Evolutionary conservation across 805 yeast genomes (phyloP).

Genomic region (Sugiyamaella floridensis): DNA sequence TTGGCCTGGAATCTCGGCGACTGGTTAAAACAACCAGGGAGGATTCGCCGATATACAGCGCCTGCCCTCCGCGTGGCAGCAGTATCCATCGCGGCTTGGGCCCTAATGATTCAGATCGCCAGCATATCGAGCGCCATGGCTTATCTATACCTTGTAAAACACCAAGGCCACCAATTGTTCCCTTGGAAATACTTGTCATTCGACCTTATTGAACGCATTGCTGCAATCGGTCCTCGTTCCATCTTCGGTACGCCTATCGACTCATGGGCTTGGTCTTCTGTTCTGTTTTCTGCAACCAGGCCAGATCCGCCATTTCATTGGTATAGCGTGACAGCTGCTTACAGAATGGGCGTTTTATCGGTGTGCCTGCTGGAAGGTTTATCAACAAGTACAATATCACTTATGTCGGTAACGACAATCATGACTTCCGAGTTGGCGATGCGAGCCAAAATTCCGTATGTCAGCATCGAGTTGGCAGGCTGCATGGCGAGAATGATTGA

Average conservation of each 20-base stretch:
- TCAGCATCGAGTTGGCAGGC: too few relatives aligned
- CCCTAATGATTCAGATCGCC: not conserved
- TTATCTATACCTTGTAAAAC: not conserved
- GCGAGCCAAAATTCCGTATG: too few relatives aligned
- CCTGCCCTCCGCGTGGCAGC: not conserved
- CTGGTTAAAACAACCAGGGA: too few relatives aligned
- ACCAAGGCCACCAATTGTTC: not conserved
- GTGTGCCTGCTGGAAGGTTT: too few relatives aligned
- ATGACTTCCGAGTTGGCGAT: too few relatives aligned
- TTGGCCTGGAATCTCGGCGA: too few relatives aligned
- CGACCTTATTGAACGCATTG: not conserved
- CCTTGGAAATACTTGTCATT: not conserved
- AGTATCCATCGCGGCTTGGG: not conserved
- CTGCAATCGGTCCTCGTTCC: not conserved
- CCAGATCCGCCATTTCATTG: not conserved
- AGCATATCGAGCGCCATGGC: not conserved
- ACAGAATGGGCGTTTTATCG: not conserved
- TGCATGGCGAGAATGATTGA: too few relatives aligned
- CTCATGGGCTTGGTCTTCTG: not conserved
- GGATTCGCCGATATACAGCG: not conserved
- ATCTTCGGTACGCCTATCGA: not conserved
- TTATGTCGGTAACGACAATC: too few relatives aligned
- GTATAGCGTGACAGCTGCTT: not conserved
- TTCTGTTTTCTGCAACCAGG: not conserved
- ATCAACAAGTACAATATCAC: too few relatives aligned